Percentiles rank a stretch among this genome's conserved stretches.
Evolutionary conservation across 1,284 basidiomycete species (phyloP).

Genomic region (Xanthoconium separans): DNA sequence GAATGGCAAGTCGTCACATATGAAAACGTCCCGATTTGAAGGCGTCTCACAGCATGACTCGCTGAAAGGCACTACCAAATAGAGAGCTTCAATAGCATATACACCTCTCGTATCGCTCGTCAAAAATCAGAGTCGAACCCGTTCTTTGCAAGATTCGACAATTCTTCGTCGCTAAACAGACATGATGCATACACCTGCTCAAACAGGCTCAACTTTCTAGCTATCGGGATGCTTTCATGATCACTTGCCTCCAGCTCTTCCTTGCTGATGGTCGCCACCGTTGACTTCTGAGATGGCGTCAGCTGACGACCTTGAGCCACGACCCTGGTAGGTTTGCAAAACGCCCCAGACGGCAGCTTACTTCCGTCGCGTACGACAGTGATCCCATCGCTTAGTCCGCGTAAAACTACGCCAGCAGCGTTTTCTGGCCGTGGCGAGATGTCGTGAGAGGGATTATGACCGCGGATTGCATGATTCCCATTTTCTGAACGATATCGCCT

Average conservation of each 20-base stretch:
- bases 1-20: neutral
- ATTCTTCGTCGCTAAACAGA: slow-evolving; percentile 21
- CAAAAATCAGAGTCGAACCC: slow-evolving; percentile 34
- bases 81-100: neutral
- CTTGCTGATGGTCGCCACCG: neutral
- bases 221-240: neutral
- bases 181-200: slow-evolving; percentile 28
- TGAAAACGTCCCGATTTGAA: neutral
- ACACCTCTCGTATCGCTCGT: neutral
- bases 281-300: neutral
- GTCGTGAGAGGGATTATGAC: neutral
- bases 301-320: neutral
- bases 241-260: slow-evolving; percentile 27
- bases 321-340: neutral
- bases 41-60: neutral
- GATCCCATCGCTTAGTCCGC: neutral
- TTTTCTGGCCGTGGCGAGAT: neutral
- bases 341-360: neutral
- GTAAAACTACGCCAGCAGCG: neutral
- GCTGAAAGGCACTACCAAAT: neutral
- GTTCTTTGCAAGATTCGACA: slow-evolving; percentile 18
- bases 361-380: neutral
- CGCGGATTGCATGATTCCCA: neutral
- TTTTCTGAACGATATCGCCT: neutral
- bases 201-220: slow-evolving; percentile 1